These are phyloP conservation scores for Metarhizium anisopliae DNA, from an alignment of 2,329 filamentous ascomycete species.

Conservation along the genomic window DNA sequence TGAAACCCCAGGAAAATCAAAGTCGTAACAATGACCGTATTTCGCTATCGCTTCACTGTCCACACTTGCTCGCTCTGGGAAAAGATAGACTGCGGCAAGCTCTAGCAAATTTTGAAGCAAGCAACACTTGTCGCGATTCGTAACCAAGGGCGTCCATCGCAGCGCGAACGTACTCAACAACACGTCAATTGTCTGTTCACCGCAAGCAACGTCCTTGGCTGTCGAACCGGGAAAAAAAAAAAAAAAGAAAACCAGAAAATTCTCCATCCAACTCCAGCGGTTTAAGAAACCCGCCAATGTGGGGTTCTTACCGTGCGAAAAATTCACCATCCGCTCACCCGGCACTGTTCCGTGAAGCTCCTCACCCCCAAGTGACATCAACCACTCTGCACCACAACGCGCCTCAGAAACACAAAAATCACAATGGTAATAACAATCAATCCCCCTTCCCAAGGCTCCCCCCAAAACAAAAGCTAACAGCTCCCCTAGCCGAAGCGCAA, in stretches of 20 bases:
- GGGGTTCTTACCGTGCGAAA: neutral
- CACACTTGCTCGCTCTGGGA: slow-evolving; percentile 55
- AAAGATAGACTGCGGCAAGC: slow-evolving; percentile 45
- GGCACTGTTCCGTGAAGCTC: neutral
- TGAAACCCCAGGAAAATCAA: slow-evolving; percentile 16
- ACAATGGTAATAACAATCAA: neutral
- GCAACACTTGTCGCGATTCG: neutral
- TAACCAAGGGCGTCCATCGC: neutral
- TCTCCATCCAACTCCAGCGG: neutral
- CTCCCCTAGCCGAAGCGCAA: slow-evolving; percentile 37
- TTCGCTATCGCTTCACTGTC: slow-evolving; percentile 59
- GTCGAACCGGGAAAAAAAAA: neutral
- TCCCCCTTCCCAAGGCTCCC: no score
- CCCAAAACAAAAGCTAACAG: neutral
- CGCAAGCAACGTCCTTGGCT: no score
- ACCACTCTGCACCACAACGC: no score
- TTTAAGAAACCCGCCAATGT: neutral
- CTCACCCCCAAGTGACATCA: neutral
- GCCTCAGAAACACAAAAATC: neutral
- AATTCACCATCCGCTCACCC: neutral
- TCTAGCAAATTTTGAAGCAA: slow-evolving; percentile 58
- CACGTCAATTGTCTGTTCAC: neutral
- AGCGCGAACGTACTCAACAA: neutral
- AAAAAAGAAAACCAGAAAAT: neutral
- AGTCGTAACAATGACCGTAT: slow-evolving; percentile 10